A percentile compares a stretch with the other conserved stretches of the same genome.
Conservation (phyloP, 2,329 filamentous ascomycete genomes). For the Ceratocystis eucalypticola region DNA sequence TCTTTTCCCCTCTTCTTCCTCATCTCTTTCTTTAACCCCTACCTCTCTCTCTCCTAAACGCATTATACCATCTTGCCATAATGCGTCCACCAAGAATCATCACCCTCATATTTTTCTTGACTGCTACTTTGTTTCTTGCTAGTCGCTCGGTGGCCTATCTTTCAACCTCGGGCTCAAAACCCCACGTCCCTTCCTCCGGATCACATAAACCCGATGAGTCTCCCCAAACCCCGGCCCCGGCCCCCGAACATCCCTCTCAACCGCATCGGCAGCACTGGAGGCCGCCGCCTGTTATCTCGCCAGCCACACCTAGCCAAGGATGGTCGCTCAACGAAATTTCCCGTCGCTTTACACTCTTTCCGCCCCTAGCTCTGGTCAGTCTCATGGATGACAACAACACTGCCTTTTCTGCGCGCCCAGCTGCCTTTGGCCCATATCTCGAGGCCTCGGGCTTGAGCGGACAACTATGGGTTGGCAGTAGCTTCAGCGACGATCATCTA, state of each 20-base stretch:
- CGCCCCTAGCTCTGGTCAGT: conserved; percentile 88
- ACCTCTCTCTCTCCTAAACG: neutral
- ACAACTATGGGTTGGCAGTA: conserved; percentile 84
- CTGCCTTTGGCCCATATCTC: conserved; percentile 76
- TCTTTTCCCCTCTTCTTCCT: neutral
- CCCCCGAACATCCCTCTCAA: neutral
- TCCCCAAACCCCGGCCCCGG: neutral
- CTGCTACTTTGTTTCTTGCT: conserved; percentile 36
- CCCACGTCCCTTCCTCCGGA: conserved; percentile 10
- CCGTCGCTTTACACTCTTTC: conserved; percentile 75
- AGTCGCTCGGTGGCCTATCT: conserved; percentile 15
- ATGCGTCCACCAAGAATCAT: conserved; percentile 43
- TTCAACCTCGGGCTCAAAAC: conserved; percentile 23
- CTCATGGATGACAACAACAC: conserved; percentile 97
- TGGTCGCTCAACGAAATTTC: conserved; percentile 51
- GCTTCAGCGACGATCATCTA: conserved; percentile 69
- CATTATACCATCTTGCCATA: neutral
- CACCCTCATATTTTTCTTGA: conserved; percentile 41
- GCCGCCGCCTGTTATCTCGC: conserved; percentile 13
- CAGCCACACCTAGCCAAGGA: conserved; percentile 20
- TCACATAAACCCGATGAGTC: conserved; percentile 21
- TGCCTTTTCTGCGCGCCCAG: conserved; percentile 84
- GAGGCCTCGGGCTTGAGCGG: conserved; percentile 68
- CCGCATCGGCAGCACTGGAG: conserved; percentile 22
- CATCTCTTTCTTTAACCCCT: neutral